A percentile compares a stretch with the other conserved stretches of the same genome.
Conservation (phyloP, 2,329 filamentous ascomycete genomes). For the Grosmannia huntii region DNA sequence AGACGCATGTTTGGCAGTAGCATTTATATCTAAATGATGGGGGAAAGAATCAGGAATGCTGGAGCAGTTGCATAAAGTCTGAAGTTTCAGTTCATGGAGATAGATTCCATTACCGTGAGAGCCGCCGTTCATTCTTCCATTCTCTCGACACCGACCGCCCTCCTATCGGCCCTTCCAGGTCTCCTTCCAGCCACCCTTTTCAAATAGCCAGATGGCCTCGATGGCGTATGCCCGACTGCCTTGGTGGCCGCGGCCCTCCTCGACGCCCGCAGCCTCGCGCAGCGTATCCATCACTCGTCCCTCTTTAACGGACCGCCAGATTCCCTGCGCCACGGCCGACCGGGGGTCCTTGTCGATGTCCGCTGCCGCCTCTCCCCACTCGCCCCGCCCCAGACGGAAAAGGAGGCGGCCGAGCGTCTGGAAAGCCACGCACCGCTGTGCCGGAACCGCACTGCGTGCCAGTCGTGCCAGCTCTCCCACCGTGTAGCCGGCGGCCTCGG, state of each 20-base stretch:
- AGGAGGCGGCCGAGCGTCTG: slow-evolving; percentile 80
- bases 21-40: background rate
- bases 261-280: slow-evolving; percentile 57
- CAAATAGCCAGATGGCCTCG: slow-evolving; percentile 77
- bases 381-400: slow-evolving; percentile 65
- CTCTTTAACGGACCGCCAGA: slow-evolving; percentile 73
- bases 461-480: slow-evolving; percentile 73
- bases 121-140: background rate
- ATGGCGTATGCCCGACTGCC: slow-evolving; percentile 75
- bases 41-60: background rate
- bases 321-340: slow-evolving; percentile 51
- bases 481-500: slow-evolving; percentile 89
- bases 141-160: background rate
- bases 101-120: background rate
- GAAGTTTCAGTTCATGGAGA: no score
- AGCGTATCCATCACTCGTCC: slow-evolving; percentile 66
- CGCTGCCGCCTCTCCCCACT: slow-evolving; percentile 44
- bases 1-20: background rate
- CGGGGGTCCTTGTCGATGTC: slow-evolving; percentile 16
- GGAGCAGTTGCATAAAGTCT: background rate
- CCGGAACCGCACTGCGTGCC: slow-evolving; percentile 67
- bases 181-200: slow-evolving; percentile 59
- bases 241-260: slow-evolving; percentile 55
- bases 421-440: slow-evolving; percentile 82
- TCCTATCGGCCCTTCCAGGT: slow-evolving; percentile 34